Evolutionary conservation across 2,329 filamentous ascomycete genomes (phyloP).

Genomic region (Fusarium veterinarium): DNA sequence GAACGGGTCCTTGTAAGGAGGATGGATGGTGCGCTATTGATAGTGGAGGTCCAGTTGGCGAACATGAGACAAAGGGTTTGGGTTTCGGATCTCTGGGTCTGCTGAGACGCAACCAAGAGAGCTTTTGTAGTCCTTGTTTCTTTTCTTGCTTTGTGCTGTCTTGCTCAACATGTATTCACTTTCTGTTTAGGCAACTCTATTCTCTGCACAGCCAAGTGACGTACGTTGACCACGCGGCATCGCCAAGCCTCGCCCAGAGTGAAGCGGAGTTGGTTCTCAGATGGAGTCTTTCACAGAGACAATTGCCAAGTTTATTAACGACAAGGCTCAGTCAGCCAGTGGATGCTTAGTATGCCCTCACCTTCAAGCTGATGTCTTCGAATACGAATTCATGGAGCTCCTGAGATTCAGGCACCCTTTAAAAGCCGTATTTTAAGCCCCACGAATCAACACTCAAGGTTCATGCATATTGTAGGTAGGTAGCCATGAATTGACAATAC

Average conservation of each 20-base stretch:
- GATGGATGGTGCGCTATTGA: conserved; percentile 18
- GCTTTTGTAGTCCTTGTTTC: conserved; percentile 7
- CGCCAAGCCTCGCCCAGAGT: conserved; percentile 33
- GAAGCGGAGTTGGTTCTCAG: conserved; percentile 20
- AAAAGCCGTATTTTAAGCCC: neutral
- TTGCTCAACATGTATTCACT: neutral
- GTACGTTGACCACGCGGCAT: conserved; percentile 38
- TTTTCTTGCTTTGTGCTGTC: conserved; percentile 3
- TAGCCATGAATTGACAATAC: neutral
- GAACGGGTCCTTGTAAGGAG: conserved; percentile 24
- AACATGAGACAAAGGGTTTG: conserved; percentile 21
- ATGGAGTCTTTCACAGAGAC: conserved; percentile 6
- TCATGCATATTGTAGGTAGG: neutral
- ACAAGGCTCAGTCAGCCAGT: neutral
- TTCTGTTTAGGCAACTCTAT: conserved; percentile 25
- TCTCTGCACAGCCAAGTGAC: conserved; percentile 33
- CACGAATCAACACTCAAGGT: neutral
- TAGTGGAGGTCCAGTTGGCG: neutral
- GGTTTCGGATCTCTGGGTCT: neutral
- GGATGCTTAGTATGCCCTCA: neutral
- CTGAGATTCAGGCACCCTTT: neutral
- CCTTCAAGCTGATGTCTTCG: too few species aligned
- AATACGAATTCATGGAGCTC: too few species aligned
- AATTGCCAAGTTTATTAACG: conserved; percentile 13
- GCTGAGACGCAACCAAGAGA: conserved; percentile 8